Evolutionary conservation across 192 early-diverging fungal species (phyloP).

Genomic region (Phlyctochytrium bullatum): DNA sequence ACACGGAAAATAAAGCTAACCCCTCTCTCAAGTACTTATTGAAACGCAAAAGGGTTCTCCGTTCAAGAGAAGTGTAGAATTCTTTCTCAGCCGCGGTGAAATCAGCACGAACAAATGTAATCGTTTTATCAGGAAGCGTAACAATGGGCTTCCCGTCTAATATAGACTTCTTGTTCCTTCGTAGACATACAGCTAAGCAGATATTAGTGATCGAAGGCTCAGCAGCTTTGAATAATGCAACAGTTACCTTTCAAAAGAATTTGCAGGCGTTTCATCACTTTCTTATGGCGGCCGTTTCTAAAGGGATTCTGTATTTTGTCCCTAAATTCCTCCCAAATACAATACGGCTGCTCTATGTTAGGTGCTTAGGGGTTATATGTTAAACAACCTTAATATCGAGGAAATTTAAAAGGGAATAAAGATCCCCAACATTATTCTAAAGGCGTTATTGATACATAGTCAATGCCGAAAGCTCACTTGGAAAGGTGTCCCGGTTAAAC

Average conservation of each 20-base stretch:
- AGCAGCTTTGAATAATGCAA: too few species aligned
- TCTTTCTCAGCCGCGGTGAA: slow-evolving; percentile 47
- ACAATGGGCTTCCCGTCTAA: slow-evolving; percentile 67
- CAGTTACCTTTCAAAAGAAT: slow-evolving; percentile 46
- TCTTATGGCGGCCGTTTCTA: slow-evolving; percentile 24
- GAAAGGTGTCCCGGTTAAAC: slow-evolving; percentile 44
- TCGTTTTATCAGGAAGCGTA: slow-evolving; percentile 47
- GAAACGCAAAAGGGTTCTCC: slow-evolving; percentile 23
- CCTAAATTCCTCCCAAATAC: slow-evolving; percentile 38
- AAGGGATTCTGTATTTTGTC: slow-evolving; percentile 47
- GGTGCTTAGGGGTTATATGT: background rate
- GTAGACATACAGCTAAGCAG: slow-evolving; percentile 39
- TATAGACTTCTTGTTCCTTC: slow-evolving; percentile 65
- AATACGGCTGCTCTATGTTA: slow-evolving; percentile 39
- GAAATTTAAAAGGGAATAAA: slow-evolving; percentile 40
- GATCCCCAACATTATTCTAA: slow-evolving; percentile 39
- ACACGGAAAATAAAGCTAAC: background rate
- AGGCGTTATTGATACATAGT: background rate
- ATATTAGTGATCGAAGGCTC: background rate
- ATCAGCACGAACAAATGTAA: slow-evolving; percentile 4
- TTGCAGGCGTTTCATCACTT: slow-evolving; percentile 55
- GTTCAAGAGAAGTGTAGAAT: slow-evolving; percentile 59
- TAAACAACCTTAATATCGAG: slow-evolving; percentile 30
- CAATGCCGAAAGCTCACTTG: slow-evolving; percentile 20
- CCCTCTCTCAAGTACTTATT: slow-evolving; percentile 36